Percentiles rank a stretch among this genome's conserved stretches.
Evolutionary conservation across 768 basidiomycete genomes (phyloP).

Genomic region (Neoboletus brunneissimus): DNA sequence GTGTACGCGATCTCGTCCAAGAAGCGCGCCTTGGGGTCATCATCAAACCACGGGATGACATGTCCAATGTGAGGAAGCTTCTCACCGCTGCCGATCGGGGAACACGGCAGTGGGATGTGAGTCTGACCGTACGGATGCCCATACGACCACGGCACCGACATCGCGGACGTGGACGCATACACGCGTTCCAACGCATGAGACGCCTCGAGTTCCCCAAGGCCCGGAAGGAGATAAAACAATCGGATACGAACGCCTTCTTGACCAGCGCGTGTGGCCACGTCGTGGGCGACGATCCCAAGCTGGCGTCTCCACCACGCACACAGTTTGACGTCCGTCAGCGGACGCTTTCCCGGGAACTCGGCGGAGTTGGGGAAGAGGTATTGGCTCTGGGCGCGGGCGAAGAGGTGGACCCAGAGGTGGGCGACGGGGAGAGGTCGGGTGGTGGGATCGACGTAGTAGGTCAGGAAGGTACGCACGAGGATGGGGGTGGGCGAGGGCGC

Average conservation of each 20-base stretch:
- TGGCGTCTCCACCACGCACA: constrained; percentile 93
- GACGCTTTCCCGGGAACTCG: constrained; percentile 64
- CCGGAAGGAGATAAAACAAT: constrained; percentile 68
- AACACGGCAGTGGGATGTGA: constrained; percentile 43
- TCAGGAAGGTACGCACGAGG: constrained; percentile 65
- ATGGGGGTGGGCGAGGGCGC: constrained; percentile 64
- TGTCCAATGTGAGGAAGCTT: constrained; percentile 49
- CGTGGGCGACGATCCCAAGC: constrained; percentile 53
- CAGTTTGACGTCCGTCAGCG: constrained; percentile 72
- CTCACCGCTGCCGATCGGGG: constrained; percentile 39
- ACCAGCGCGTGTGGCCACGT: constrained; percentile 27
- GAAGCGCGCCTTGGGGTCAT: constrained; percentile 94
- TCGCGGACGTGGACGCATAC: constrained; percentile 20
- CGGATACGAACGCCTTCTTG: constrained; percentile 9
- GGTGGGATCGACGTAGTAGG: constrained; percentile 58
- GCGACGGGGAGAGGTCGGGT: constrained; percentile 57
- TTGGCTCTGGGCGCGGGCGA: constrained; percentile 86
- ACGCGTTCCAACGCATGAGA: constrained; percentile 48
- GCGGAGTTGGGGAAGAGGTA: constrained; percentile 92
- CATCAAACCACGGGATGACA: constrained; percentile 88
- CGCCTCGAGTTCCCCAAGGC: constrained; percentile 67
- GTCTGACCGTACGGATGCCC: constrained; percentile 69
- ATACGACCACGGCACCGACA: constrained; percentile 57
- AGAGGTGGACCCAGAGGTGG: constrained; percentile 79
- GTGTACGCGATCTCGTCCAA: constrained; percentile 85